phyloP scores from a whole-genome alignment of 257 asterid genomes.

The Solanum clarkiae region DNA sequence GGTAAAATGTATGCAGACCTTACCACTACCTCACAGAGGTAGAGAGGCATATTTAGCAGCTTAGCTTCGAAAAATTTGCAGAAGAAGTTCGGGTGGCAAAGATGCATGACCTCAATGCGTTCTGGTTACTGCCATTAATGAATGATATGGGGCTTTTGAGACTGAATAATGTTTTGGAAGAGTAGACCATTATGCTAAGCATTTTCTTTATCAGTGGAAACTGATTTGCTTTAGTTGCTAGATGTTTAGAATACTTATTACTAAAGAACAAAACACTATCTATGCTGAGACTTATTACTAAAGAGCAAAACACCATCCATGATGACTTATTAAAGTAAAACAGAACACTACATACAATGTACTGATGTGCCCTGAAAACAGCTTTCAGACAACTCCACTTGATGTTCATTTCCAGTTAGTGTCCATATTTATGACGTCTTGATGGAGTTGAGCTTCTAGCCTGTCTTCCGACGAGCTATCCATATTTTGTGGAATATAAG shows the following conservation, averaged over 20 bases:
- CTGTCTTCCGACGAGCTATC: not conserved
- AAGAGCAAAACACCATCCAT: not conserved
- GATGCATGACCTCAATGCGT: not conserved
- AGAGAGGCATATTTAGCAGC: not conserved
- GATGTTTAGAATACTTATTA: not conserved
- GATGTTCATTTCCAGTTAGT: not conserved
- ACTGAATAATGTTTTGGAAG: not conserved
- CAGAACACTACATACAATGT: not conserved
- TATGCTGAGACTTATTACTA: not conserved
- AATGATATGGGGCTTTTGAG: not conserved
- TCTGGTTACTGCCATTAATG: not conserved
- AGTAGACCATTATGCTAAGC: not conserved
- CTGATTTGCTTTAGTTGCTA: not conserved
- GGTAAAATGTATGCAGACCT: too few species aligned
- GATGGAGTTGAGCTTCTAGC: not conserved
- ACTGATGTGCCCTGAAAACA: not conserved
- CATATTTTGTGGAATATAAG: not conserved
- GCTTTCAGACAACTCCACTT: not conserved
- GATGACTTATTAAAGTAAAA: not conserved
- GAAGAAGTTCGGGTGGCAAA: not conserved
- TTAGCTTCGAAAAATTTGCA: not conserved
- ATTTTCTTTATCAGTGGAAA: not conserved
- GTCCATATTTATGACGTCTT: not conserved
- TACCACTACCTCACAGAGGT: too few species aligned
- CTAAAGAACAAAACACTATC: not conserved